Evolutionary conservation across 164 flowering plant genomes (phyloP).

Genomic region (Tetrastigma voinierianum): DNA sequence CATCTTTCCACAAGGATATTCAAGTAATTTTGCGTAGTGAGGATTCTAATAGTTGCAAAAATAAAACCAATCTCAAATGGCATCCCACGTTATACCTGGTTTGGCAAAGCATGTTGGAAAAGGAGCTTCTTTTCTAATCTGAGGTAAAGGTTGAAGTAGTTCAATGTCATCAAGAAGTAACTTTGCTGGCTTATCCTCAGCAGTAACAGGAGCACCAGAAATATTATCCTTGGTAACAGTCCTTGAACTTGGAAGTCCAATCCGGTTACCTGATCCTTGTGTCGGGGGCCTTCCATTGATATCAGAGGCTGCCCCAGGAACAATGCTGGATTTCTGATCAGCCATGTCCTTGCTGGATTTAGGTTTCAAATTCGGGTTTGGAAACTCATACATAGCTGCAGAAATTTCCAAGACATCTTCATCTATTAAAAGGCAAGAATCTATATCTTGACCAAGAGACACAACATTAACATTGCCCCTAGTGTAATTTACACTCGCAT

Average conservation of each 20-base stretch:
- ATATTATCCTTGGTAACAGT: slow-evolving; percentile 10
- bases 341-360: slow-evolving; percentile 7
- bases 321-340: slow-evolving; percentile 9
- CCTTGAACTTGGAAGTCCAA: slow-evolving; percentile 13
- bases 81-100: slow-evolving; percentile 39
- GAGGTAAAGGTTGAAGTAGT: slow-evolving; percentile 32
- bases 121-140: slow-evolving; percentile 43
- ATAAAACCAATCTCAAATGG: slow-evolving; percentile 1
- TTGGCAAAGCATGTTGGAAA: slow-evolving; percentile 23
- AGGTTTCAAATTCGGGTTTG: slow-evolving; percentile 15
- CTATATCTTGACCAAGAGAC: slow-evolving; percentile 21
- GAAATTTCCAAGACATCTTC: slow-evolving; percentile 19
- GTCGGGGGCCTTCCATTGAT: slow-evolving; percentile 10
- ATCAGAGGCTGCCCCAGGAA: slow-evolving; percentile 10
- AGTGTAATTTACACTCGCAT: slow-evolving; percentile 4
- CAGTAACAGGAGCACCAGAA: slow-evolving; percentile 11
- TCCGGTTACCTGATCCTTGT: slow-evolving; percentile 2
- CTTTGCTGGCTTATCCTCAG: slow-evolving; percentile 25
- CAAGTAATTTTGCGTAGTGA: too few relatives aligned
- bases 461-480: slow-evolving; percentile 9
- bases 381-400: neutral
- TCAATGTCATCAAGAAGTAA: slow-evolving; percentile 26
- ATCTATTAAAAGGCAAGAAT: slow-evolving; percentile 15
- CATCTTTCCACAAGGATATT: too few relatives aligned
- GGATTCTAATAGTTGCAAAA: too few relatives aligned